phyloP scores from a whole-genome alignment of 2,329 filamentous ascomycete genomes.

The Exserohilum rostratum region DNA sequence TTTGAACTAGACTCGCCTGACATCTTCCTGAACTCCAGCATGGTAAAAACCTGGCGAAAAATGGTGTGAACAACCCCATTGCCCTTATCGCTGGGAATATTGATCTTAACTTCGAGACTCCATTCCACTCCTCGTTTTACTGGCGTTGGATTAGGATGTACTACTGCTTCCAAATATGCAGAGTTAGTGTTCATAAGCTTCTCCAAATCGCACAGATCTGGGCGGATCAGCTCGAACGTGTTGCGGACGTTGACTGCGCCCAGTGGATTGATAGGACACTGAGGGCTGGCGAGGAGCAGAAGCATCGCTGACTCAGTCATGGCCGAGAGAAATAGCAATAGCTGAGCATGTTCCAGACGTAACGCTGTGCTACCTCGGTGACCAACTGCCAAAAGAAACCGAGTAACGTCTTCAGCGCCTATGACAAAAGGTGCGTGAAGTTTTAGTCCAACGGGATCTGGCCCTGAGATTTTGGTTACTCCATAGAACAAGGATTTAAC shows the following conservation, averaged over 20 bases:
- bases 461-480: background rate
- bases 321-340: conserved; percentile 7
- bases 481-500: background rate
- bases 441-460: background rate
- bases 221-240: conserved; percentile 7
- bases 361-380: background rate
- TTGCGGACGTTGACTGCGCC: conserved; percentile 16
- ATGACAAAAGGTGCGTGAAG: conserved; percentile 7
- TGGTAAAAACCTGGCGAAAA: conserved; percentile 13
- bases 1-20: background rate
- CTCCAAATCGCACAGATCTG: conserved; percentile 4
- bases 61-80: background rate
- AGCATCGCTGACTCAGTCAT: conserved; percentile 15
- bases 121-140: conserved; percentile 13
- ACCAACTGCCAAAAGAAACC: conserved; percentile 4
- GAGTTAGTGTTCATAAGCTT: background rate
- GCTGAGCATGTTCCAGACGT: background rate
- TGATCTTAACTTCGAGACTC: conserved; percentile 5
- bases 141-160: background rate
- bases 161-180: conserved; percentile 2
- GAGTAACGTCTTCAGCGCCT: conserved; percentile 3
- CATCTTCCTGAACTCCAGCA: conserved; percentile 9
- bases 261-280: conserved; percentile 10
- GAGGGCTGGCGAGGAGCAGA: conserved; percentile 8
- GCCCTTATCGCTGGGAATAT: background rate